Evolutionary conservation across 2,329 filamentous ascomycete species (phyloP).

Genomic region (Diaporthe citriasiana): DNA sequence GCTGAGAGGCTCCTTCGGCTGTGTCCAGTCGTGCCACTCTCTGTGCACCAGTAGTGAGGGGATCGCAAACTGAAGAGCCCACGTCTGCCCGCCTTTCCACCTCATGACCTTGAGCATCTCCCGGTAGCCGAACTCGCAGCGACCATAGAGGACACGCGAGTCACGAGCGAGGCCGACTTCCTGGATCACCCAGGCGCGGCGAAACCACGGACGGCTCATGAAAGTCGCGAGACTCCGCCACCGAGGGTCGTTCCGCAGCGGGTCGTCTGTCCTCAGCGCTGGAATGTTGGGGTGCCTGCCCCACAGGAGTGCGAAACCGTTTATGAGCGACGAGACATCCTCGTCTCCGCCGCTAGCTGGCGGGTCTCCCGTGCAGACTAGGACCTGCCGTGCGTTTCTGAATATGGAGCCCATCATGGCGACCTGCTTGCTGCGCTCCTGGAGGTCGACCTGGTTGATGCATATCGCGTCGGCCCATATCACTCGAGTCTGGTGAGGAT

Average conservation of each 20-base stretch:
- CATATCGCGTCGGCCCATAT: slow-evolving; percentile 37
- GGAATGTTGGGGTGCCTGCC: neutral
- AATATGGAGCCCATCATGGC: slow-evolving; percentile 38
- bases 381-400: neutral
- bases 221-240: neutral
- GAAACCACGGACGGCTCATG: slow-evolving; percentile 13
- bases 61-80: neutral
- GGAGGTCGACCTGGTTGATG: slow-evolving; percentile 26
- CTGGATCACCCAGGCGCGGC: slow-evolving; percentile 17
- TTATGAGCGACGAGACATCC: slow-evolving; percentile 5
- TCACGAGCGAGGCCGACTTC: slow-evolving; percentile 22
- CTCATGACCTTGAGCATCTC: slow-evolving; percentile 21
- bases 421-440: slow-evolving; percentile 36
- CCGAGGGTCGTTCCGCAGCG: neutral
- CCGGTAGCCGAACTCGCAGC: slow-evolving; percentile 1
- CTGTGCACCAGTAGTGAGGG: neutral
- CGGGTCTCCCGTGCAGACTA: neutral
- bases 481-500: neutral
- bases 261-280: neutral
- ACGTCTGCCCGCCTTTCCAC: neutral
- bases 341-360: neutral
- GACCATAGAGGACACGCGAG: slow-evolving; percentile 4
- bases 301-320: slow-evolving; percentile 11
- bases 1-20: neutral
- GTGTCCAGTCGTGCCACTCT: neutral